Percentiles rank a stretch among this genome's conserved stretches.
Conservation (phyloP, 768 basidiomycete species). For the Phylloporus sp. region DNA sequence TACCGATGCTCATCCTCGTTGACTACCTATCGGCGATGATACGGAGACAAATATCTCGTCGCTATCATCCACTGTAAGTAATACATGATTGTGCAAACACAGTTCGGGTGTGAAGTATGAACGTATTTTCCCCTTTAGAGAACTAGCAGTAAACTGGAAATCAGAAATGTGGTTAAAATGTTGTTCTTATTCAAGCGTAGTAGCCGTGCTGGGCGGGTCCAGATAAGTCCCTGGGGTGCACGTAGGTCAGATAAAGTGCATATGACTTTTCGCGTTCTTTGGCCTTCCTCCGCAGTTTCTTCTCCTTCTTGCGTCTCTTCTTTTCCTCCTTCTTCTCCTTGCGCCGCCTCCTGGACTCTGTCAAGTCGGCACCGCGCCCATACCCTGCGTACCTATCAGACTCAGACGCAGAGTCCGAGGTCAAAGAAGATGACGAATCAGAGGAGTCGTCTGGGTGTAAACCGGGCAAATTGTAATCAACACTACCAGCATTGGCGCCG, state of each 20-base stretch:
- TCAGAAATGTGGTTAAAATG: background rate
- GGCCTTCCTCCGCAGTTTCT: slow-evolving; percentile 53
- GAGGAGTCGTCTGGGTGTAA: slow-evolving; percentile 41
- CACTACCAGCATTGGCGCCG: slow-evolving; percentile 50
- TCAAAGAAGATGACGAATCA: slow-evolving; percentile 35
- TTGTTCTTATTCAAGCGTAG: slow-evolving; percentile 17
- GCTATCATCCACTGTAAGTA: slow-evolving; percentile 9
- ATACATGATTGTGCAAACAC: slow-evolving; percentile 15
- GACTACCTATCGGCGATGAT: background rate
- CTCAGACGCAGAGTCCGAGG: slow-evolving; percentile 41
- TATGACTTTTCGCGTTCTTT: slow-evolving; percentile 61
- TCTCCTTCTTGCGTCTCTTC: slow-evolving; percentile 58
- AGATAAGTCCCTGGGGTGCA: slow-evolving; percentile 33
- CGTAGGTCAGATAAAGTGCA: slow-evolving; percentile 54
- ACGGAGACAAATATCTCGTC: background rate
- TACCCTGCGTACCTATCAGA: slow-evolving; percentile 42
- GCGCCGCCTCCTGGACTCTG: slow-evolving; percentile 49
- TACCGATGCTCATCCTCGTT: slow-evolving; percentile 5
- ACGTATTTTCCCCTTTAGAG: background rate
- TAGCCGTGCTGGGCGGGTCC: slow-evolving; percentile 25
- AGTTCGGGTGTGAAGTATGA: background rate
- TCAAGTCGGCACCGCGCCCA: slow-evolving; percentile 41
- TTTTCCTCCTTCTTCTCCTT: slow-evolving; percentile 56
- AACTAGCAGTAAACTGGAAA: background rate
- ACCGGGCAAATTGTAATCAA: slow-evolving; percentile 51